Conservation (phyloP, 1,284 basidiomycete genomes). For the Tetrapyrgos nigripes region DNA sequence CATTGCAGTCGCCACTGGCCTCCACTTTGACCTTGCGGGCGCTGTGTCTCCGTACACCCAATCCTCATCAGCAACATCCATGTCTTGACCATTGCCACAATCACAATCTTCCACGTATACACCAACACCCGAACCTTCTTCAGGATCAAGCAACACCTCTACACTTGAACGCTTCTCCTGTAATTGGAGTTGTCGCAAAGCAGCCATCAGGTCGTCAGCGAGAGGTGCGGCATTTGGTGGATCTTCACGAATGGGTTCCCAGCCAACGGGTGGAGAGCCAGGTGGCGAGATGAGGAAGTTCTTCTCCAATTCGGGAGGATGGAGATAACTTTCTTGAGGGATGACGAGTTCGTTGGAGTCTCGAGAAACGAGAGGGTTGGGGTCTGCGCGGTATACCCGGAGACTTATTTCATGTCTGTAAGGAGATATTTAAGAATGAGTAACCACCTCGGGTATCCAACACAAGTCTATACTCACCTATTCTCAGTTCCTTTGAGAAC, state of each 20-base stretch:
- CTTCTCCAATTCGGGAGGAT: conserved; percentile 82
- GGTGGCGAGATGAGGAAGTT: conserved; percentile 99
- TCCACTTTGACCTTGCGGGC: conserved; percentile 57
- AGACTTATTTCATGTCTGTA: conserved; percentile 60
- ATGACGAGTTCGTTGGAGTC: conserved; percentile 35
- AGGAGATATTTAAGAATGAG: conserved; percentile 14
- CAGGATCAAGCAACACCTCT: conserved; percentile 68
- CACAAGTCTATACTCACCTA: conserved; percentile 46
- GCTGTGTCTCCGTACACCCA: conserved; percentile 70
- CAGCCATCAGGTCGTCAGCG: conserved; percentile 88
- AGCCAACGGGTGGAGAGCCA: conserved; percentile 97
- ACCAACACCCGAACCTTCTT: conserved; percentile 74
- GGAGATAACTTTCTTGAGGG: conserved; percentile 64
- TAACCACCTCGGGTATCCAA: no score
- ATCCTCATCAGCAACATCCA: conserved; percentile 46
- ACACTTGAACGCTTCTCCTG: conserved; percentile 37
- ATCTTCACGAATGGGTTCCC: conserved; percentile 93
- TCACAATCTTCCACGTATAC: conserved; percentile 78
- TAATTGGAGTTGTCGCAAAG: conserved; percentile 69
- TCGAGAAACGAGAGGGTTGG: conserved; percentile 65
- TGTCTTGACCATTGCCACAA: conserved; percentile 35
- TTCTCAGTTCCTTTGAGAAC: conserved; percentile 56
- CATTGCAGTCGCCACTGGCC: conserved; percentile 59
- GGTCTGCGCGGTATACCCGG: conserved; percentile 82
- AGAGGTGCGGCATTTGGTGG: conserved; percentile 89